Conservation (phyloP, 2,329 filamentous ascomycete species). For the Alternaria sp. region DNA sequence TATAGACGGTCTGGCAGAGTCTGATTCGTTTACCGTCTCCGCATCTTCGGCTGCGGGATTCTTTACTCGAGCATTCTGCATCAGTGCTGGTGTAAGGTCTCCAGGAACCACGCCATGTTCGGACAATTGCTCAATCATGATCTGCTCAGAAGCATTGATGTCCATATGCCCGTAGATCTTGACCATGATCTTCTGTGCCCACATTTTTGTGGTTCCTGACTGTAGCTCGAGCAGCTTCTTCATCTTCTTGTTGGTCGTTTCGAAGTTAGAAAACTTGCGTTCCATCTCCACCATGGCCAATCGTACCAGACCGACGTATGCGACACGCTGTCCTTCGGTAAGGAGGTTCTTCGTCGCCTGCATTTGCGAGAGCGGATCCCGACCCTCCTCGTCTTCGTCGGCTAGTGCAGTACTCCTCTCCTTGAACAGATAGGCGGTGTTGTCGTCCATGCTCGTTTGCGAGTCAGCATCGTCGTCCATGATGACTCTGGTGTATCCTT, state of each 20-base stretch:
- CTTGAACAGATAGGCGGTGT: conserved; percentile 94
- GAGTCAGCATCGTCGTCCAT: conserved; percentile 94
- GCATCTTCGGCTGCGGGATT: conserved; percentile 78
- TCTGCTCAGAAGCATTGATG: conserved; percentile 85
- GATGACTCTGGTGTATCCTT: conserved; percentile 93
- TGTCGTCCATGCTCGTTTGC: conserved; percentile 94
- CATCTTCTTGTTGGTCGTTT: conserved; percentile 66
- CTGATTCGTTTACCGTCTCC: conserved; percentile 18
- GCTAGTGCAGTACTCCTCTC: conserved; percentile 66
- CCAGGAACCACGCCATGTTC: conserved; percentile 86
- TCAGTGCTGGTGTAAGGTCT: conserved; percentile 84
- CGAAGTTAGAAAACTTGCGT: conserved; percentile 68
- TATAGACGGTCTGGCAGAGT: conserved; percentile 43
- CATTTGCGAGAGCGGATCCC: conserved; percentile 87
- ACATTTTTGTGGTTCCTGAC: conserved; percentile 86
- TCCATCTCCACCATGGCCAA: conserved; percentile 81
- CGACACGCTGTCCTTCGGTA: conserved; percentile 93
- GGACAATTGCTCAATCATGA: conserved; percentile 98
- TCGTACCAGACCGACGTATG: conserved; percentile 89
- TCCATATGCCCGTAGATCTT: conserved; percentile 96
- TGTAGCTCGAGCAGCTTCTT: conserved; percentile 76
- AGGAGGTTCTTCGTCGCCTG: conserved; percentile 94
- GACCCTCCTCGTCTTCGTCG: conserved; percentile 75
- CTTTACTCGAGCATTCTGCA: conserved; percentile 89
- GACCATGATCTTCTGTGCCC: conserved; percentile 98